Conservation (phyloP, 1,284 basidiomycete species). For the Ustilago curta region DNA sequence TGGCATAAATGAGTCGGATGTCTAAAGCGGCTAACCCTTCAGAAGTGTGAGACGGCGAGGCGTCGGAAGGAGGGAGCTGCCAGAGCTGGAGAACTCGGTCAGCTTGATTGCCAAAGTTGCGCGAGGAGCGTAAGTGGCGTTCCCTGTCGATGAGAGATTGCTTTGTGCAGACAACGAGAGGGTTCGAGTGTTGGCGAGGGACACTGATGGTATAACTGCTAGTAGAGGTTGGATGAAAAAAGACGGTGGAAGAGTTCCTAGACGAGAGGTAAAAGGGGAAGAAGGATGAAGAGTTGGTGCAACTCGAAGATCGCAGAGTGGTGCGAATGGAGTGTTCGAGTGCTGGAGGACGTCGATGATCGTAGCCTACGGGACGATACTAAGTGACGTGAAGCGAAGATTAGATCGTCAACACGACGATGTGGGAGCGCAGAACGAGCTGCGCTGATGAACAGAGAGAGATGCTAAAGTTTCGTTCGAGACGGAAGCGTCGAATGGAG, state of each 20-base stretch:
- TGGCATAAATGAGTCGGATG: constrained; percentile 23
- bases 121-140: background rate
- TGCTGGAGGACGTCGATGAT: constrained; percentile 28
- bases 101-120: background rate
- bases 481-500: background rate
- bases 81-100: constrained; percentile 10
- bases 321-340: constrained; percentile 29
- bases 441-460: constrained; percentile 4
- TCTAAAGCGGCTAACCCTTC: constrained; percentile 44
- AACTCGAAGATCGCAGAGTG: constrained; percentile 35
- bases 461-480: background rate
- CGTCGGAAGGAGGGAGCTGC: constrained; percentile 10
- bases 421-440: constrained; percentile 10
- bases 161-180: background rate
- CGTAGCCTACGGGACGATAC: constrained; percentile 50
- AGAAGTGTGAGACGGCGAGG: constrained; percentile 18
- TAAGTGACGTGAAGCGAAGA: constrained; percentile 15
- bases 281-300: background rate
- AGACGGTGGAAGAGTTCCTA: background rate
- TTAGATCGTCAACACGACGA: constrained; percentile 11
- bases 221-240: background rate
- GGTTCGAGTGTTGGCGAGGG: background rate
- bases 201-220: background rate
- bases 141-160: background rate
- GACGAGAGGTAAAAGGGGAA: background rate